These are phyloP conservation scores for Didymella segeticola DNA, from an alignment of 2,329 filamentous ascomycete species.

Conservation along the genomic window DNA sequence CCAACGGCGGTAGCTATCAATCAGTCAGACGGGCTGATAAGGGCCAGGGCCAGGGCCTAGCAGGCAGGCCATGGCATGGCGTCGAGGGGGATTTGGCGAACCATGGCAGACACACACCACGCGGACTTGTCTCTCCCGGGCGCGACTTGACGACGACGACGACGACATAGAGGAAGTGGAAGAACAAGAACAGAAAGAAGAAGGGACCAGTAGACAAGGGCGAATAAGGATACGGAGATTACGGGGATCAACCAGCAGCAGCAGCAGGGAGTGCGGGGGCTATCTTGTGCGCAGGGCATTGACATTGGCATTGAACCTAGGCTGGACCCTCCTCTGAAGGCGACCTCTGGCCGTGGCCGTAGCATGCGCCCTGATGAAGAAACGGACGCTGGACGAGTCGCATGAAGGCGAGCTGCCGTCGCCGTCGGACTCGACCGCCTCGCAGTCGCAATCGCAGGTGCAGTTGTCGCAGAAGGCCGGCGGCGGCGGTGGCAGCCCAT, in stretches of 20 bases:
- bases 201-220: too few relatives aligned
- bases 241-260: too few relatives aligned
- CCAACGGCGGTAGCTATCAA: not conserved
- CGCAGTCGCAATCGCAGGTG: too few relatives aligned
- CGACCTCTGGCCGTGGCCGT: slow-evolving; percentile 19
- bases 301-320: slow-evolving; percentile 9
- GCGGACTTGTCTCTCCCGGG: slow-evolving; percentile 1
- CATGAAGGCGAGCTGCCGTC: slow-evolving; percentile 43
- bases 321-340: slow-evolving; percentile 13
- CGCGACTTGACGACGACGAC: too few relatives aligned
- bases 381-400: slow-evolving; percentile 49
- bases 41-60: slow-evolving; percentile 3
- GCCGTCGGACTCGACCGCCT: slow-evolving; percentile 34
- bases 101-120: slow-evolving; percentile 20
- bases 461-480: slow-evolving; percentile 28
- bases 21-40: slow-evolving; percentile 23
- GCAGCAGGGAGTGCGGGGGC: too few relatives aligned
- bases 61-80: not conserved
- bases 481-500: too few relatives aligned
- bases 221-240: too few relatives aligned
- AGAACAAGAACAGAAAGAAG: too few relatives aligned
- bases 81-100: slow-evolving; percentile 26
- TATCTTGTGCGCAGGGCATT: slow-evolving; percentile 3
- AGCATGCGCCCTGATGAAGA: slow-evolving; percentile 51
- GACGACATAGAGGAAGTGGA: too few relatives aligned